Conservation (phyloP, 2,329 filamentous ascomycete genomes). For the Fusarium mundagurra region DNA sequence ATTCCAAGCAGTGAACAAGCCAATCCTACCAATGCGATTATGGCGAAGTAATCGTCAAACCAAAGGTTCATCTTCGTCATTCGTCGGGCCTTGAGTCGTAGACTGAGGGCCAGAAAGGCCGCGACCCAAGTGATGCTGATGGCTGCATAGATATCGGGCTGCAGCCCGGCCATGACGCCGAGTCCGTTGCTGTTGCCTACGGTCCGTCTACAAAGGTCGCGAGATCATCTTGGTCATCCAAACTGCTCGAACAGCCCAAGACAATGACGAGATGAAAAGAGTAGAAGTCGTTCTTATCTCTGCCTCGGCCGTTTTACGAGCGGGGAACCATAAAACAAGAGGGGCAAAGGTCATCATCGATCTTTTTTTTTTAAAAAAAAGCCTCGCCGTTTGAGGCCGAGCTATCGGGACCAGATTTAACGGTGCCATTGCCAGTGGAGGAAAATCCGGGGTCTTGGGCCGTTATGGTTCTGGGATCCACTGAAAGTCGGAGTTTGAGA, state of each 20-base stretch:
- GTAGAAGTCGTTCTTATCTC: background rate
- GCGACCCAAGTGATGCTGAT: slow-evolving; percentile 32
- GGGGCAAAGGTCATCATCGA: background rate
- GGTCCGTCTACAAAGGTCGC: background rate
- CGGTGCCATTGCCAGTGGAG: background rate
- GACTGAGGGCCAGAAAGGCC: slow-evolving; percentile 20
- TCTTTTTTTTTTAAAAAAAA: background rate
- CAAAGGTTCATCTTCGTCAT: slow-evolving; percentile 38
- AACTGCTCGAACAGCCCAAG: background rate
- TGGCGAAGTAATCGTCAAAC: slow-evolving; percentile 36
- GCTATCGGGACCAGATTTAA: background rate
- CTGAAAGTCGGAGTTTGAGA: background rate
- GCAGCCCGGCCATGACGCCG: slow-evolving; percentile 34
- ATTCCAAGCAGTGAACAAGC: fast-evolving
- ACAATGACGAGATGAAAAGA: background rate
- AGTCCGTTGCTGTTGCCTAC: too few species aligned
- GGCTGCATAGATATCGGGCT: slow-evolving; percentile 32
- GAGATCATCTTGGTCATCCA: background rate
- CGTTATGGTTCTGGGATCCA: background rate
- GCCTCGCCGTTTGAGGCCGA: background rate
- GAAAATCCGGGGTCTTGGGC: slow-evolving; percentile 10
- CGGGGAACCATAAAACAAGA: background rate
- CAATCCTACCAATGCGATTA: slow-evolving; percentile 25
- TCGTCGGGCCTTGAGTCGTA: slow-evolving; percentile 31
- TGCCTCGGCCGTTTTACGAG: background rate